Evolutionary conservation across 2,329 filamentous ascomycete species (phyloP).

Genomic region (Aspergillus sp.): DNA sequence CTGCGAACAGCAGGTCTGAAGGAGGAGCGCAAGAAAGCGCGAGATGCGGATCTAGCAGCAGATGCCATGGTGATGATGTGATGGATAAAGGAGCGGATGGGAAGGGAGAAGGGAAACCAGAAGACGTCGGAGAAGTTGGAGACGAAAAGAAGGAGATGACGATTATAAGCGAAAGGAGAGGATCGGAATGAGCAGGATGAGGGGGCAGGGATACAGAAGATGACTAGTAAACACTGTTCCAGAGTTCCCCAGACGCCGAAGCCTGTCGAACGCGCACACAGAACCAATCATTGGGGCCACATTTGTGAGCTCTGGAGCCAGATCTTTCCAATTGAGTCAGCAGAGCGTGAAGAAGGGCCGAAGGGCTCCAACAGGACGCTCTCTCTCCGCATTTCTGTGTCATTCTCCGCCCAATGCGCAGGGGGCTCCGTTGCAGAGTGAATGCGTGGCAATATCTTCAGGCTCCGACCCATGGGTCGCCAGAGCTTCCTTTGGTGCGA

Average conservation of each 20-base stretch:
- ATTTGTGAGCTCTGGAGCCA: constrained; percentile 18
- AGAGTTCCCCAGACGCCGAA: constrained; percentile 4
- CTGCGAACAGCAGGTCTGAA: constrained; percentile 52
- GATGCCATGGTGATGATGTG: constrained; percentile 17
- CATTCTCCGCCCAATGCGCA: neutral
- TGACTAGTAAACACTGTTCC: constrained; percentile 6
- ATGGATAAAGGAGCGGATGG: constrained; percentile 10
- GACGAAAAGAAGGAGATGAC: constrained; percentile 12
- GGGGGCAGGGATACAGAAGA: constrained; percentile 19
- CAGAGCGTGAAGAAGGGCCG: constrained; percentile 4
- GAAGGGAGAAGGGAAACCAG: constrained; percentile 2
- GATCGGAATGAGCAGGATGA: constrained; percentile 15
- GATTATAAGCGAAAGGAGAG: constrained; percentile 13
- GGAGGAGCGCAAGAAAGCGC: constrained; percentile 44
- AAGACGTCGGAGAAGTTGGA: constrained; percentile 11
- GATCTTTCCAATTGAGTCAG: constrained; percentile 22
- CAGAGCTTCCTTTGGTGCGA: neutral
- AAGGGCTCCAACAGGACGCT: neutral
- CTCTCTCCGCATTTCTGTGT: constrained; percentile 20
- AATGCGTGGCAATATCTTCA: neutral
- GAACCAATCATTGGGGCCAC: constrained; percentile 17
- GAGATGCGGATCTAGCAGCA: constrained; percentile 43
- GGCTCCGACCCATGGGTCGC: neutral
- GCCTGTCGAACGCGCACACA: constrained; percentile 8
- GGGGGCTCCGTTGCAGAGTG: neutral